Evolutionary conservation across 2,329 filamentous ascomycete species (phyloP).

Genomic region (Verticillium zaregamsianum): DNA sequence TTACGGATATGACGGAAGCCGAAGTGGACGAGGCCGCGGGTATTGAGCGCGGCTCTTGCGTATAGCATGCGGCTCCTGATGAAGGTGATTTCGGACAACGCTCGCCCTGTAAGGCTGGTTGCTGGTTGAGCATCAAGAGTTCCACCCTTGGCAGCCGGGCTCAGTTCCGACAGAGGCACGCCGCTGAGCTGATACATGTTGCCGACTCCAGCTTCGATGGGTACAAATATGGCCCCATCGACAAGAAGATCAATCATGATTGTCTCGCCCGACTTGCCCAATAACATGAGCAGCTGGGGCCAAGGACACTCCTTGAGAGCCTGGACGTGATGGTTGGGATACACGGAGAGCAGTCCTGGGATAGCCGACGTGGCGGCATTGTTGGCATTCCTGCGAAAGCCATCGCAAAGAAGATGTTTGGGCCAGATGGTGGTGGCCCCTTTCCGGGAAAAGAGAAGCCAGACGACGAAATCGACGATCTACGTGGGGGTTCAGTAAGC

Average conservation of each 20-base stretch:
- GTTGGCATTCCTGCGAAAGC: constrained; percentile 55
- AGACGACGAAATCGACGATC: constrained; percentile 76
- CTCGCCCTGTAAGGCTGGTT: not conserved
- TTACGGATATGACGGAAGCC: constrained; percentile 79
- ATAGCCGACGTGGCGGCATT: constrained; percentile 36
- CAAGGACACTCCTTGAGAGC: constrained; percentile 68
- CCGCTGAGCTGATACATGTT: constrained; percentile 78
- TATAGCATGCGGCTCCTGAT: constrained; percentile 85
- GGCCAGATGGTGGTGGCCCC: constrained; percentile 43
- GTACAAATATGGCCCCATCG: constrained; percentile 71
- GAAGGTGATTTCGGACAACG: constrained; percentile 62
- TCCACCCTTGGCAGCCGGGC: constrained; percentile 16
- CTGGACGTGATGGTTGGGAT: constrained; percentile 67
- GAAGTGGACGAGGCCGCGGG: constrained; percentile 62
- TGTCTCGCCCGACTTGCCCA: constrained; percentile 71
- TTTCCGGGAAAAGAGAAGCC: constrained; percentile 66
- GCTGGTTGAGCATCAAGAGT: not conserved
- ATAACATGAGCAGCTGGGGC: constrained; percentile 67
- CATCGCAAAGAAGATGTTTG: constrained; percentile 78
- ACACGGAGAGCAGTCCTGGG: constrained; percentile 59
- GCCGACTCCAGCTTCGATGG: constrained; percentile 52
- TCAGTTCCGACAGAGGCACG: constrained; percentile 44
- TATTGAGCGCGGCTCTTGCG: constrained; percentile 67
- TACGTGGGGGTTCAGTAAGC: constrained; percentile 24
- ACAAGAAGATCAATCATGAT: constrained; percentile 76